A percentile compares a stretch with the other conserved stretches of the same genome.
Conservation (phyloP, 78 protist species). For the Planoprotostelium fungivorum region DNA sequence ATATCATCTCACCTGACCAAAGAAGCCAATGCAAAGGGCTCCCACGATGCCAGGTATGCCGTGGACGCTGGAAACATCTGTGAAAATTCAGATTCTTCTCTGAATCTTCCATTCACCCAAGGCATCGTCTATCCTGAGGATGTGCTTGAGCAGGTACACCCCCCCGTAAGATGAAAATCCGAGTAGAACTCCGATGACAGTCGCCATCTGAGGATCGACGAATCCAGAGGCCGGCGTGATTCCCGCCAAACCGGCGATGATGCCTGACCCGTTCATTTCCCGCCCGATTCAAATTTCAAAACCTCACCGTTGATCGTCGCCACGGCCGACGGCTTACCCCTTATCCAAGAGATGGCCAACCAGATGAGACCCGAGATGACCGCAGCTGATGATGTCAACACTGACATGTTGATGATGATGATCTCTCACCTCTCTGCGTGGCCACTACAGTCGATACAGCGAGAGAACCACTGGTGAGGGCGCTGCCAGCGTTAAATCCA, state of each 20-base stretch:
- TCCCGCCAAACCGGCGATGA: conserved; percentile 70
- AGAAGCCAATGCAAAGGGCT: conserved; percentile 56
- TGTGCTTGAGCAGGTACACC: conserved; percentile 42
- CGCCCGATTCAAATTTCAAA: not conserved
- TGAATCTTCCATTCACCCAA: conserved; percentile 27
- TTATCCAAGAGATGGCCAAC: conserved; percentile 43
- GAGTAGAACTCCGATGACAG: conserved; percentile 40
- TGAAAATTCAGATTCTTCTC: not conserved
- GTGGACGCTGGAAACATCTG: conserved; percentile 60
- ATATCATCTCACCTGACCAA: not conserved
- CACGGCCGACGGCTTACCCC: conserved; percentile 56
- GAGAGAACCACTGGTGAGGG: conserved; percentile 35
- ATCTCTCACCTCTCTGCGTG: conserved; percentile 65
- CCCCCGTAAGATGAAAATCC: conserved; percentile 51
- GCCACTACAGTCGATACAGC: conserved; percentile 64
- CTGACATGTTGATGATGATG: no score
- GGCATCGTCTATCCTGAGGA: conserved; percentile 67
- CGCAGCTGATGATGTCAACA: not conserved
- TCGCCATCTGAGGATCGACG: conserved; percentile 46
- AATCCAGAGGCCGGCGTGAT: conserved; percentile 83
- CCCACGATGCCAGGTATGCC: conserved; percentile 73
- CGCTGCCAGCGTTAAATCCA: conserved; percentile 86
- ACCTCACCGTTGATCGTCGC: conserved; percentile 42
- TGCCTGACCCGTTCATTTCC: not conserved
- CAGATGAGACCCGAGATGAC: conserved; percentile 47